Percentiles rank a stretch among this genome's conserved stretches.
Conservation (phyloP, 139 green algal species). For the Zygnema circumcarinatum region DNA sequence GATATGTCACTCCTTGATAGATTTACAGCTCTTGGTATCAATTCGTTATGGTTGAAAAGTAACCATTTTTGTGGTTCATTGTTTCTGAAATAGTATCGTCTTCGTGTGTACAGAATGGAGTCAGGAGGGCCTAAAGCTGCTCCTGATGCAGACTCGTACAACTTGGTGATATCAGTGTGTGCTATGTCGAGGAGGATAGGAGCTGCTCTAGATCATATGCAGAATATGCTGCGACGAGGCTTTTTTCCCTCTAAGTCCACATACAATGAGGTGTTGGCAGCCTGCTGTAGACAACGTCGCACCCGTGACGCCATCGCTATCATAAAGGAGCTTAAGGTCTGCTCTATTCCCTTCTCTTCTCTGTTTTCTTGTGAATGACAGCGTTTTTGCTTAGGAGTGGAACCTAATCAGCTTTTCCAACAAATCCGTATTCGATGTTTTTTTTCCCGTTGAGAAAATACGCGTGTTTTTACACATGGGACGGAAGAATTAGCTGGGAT, state of each 20-base stretch:
- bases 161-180: slow-evolving; percentile 14
- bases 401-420: no score
- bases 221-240: slow-evolving; percentile 23
- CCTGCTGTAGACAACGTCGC: slow-evolving; percentile 19
- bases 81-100: no score
- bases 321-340: slow-evolving; percentile 42
- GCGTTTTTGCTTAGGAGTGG: no score
- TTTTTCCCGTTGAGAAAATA: no score
- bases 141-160: slow-evolving; percentile 48
- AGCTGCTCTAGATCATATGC: slow-evolving; percentile 13
- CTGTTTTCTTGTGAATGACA: no score
- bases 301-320: slow-evolving; percentile 41
- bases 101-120: slow-evolving; percentile 48
- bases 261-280: slow-evolving; percentile 47
- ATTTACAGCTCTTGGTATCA: no score
- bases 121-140: neutral
- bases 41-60: no score
- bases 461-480: no score
- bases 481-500: no score
- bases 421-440: no score
- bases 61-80: no score
- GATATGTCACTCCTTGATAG: no score
- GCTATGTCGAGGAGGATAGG: slow-evolving; percentile 19
- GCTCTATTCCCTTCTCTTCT: neutral
- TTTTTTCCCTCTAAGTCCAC: slow-evolving; percentile 25